phyloP scores from a whole-genome alignment of 768 basidiomycete genomes.

The Roridomyces roridus region DNA sequence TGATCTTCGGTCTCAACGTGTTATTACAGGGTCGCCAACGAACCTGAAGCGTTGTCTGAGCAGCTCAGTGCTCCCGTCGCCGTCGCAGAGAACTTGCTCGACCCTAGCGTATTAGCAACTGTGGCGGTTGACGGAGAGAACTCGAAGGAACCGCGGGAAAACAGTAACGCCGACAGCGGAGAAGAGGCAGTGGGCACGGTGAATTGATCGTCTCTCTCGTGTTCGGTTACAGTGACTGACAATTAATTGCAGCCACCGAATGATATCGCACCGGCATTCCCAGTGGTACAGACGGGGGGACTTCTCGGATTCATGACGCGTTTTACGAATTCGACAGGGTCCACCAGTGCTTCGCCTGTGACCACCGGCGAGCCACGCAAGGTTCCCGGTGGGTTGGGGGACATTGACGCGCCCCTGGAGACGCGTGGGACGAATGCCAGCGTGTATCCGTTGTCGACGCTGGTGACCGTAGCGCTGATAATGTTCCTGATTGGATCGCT shows the following conservation, averaged over 20 bases:
- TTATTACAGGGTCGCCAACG: conserved; percentile 55
- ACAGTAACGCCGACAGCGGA: conserved; percentile 21
- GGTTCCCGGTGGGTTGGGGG: conserved; percentile 46
- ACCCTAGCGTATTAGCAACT: conserved; percentile 29
- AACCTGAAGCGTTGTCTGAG: conserved; percentile 62
- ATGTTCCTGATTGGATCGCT: conserved; percentile 93
- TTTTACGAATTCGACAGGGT: conserved; percentile 44
- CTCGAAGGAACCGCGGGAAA: conserved; percentile 28
- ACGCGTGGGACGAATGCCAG: conserved; percentile 19
- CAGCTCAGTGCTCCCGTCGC: conserved; percentile 67
- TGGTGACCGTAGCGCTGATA: conserved; percentile 82
- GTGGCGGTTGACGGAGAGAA: conserved; percentile 23
- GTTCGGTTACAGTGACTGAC: conserved; percentile 23
- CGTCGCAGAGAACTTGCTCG: conserved; percentile 64
- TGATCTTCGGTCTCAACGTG: conserved; percentile 13
- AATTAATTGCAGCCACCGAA: conserved; percentile 32
- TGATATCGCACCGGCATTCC: conserved; percentile 3
- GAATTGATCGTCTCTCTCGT: conserved; percentile 22
- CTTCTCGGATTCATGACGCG: conserved; percentile 65
- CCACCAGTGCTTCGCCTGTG: conserved; percentile 27
- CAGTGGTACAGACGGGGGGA: conserved; percentile 34
- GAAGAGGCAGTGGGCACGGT: conserved; percentile 27
- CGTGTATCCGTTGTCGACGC: conserved; percentile 54
- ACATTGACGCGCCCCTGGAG: conserved; percentile 31
- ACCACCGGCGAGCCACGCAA: conserved; percentile 26